Percentiles rank a stretch among this genome's conserved stretches.
These are phyloP conservation scores for Babesia microti DNA, from an alignment of 169 alveolate species.

Conservation along the genomic window DNA sequence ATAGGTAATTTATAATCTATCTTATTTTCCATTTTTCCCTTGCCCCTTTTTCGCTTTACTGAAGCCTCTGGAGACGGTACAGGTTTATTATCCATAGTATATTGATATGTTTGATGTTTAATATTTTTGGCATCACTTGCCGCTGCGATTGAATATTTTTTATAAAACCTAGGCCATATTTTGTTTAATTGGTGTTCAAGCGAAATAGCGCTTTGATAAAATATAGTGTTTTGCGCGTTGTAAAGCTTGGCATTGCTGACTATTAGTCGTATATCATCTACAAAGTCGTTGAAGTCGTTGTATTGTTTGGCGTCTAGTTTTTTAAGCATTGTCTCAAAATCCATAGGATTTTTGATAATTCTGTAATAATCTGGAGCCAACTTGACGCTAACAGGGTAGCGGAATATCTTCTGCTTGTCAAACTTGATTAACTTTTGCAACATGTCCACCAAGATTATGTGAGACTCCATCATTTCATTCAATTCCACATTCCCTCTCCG, in stretches of 20 bases:
- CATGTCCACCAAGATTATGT: constrained; percentile 41
- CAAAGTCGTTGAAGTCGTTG: constrained; percentile 65
- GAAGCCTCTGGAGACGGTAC: neutral
- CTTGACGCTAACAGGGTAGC: constrained; percentile 78
- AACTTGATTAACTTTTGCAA: constrained; percentile 49
- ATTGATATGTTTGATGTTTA: too few species aligned
- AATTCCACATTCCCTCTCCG: too few species aligned
- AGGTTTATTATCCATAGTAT: too few species aligned
- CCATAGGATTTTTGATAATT: constrained; percentile 83
- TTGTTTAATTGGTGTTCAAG: constrained; percentile 10
- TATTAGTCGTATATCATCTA: constrained; percentile 71
- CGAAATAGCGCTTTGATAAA: constrained; percentile 14
- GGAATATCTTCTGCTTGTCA: constrained; percentile 62
- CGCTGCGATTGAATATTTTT: too few species aligned
- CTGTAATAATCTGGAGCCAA: constrained; percentile 82
- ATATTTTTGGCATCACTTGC: too few species aligned
- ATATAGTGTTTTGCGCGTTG: constrained; percentile 71
- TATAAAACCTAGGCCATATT: constrained; percentile 13
- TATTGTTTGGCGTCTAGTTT: constrained; percentile 64
- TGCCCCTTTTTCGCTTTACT: neutral
- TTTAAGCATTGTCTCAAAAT: constrained; percentile 72
- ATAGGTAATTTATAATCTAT: neutral
- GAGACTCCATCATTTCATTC: too few species aligned
- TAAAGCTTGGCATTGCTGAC: constrained; percentile 76
- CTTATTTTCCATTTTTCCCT: neutral